Conservation (phyloP, 257 asterid species). For the Capsicum rhomboideum region DNA sequence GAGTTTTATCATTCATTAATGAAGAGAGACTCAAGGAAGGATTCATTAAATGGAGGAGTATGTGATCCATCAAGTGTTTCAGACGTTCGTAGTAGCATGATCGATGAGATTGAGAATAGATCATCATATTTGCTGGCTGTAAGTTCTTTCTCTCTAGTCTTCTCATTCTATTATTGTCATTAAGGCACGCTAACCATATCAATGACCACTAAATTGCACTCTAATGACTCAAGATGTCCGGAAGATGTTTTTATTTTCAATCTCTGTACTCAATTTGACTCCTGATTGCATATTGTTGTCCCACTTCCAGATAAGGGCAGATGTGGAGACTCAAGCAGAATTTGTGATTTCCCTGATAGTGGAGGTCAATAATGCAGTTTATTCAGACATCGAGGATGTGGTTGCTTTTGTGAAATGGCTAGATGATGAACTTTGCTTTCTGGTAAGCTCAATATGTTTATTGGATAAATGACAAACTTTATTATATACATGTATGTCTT, state of each 20-base stretch:
- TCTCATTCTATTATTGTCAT: neutral
- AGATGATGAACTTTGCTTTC: slow-evolving; percentile 90
- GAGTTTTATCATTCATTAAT: slow-evolving; percentile 88
- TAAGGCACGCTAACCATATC: neutral
- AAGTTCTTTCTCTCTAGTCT: slow-evolving; percentile 14
- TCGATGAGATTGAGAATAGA: slow-evolving; percentile 83
- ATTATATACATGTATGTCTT: too few relatives aligned
- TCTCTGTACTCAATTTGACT: neutral
- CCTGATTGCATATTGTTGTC: neutral
- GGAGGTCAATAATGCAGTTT: slow-evolving; percentile 69
- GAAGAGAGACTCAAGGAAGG: slow-evolving; percentile 90
- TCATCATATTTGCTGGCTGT: slow-evolving; percentile 90
- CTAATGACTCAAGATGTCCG: neutral
- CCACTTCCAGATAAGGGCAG: slow-evolving; percentile 62
- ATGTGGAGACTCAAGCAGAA: slow-evolving; percentile 92
- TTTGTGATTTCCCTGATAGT: slow-evolving; percentile 69
- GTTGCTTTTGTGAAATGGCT: slow-evolving; percentile 91
- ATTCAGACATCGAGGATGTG: slow-evolving; percentile 62
- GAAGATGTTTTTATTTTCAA: neutral
- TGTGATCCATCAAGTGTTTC: slow-evolving; percentile 63
- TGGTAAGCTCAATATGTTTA: slow-evolving; percentile 34
- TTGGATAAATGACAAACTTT: too few relatives aligned
- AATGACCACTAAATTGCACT: neutral
- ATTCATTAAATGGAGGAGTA: slow-evolving; percentile 54
- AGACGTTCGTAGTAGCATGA: slow-evolving; percentile 82